Percentiles rank a stretch among this genome's conserved stretches.
phyloP scores from a whole-genome alignment of 2,329 filamentous ascomycete genomes.

The Arthrobotrys conoides region DNA sequence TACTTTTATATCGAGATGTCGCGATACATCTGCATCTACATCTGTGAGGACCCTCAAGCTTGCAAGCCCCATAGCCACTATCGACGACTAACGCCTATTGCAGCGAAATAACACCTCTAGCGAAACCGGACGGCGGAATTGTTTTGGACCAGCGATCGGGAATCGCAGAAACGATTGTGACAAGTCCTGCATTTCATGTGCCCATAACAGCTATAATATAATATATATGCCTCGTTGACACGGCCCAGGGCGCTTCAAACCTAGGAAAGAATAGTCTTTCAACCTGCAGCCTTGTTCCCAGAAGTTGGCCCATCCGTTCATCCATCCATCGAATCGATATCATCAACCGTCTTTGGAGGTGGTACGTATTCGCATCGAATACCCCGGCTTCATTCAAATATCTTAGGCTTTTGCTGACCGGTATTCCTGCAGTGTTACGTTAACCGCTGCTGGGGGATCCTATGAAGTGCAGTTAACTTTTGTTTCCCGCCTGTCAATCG shows the following conservation, averaged over 20 bases:
- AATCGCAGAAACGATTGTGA: slow-evolving; percentile 31
- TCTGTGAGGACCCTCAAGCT: neutral
- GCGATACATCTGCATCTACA: slow-evolving; percentile 25
- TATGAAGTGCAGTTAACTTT: slow-evolving; percentile 32
- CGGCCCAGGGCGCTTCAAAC: slow-evolving; percentile 48
- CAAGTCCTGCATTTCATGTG: slow-evolving; percentile 41
- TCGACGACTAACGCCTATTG: neutral
- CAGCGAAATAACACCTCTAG: neutral
- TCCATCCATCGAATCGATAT: no score
- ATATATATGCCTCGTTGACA: slow-evolving; percentile 46
- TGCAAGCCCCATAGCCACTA: slow-evolving; percentile 11
- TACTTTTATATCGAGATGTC: slow-evolving; percentile 45
- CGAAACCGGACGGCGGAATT: slow-evolving; percentile 23
- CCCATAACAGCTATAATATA: slow-evolving; percentile 32
- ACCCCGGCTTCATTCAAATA: slow-evolving; percentile 8
- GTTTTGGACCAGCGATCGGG: slow-evolving; percentile 32
- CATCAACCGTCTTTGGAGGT: slow-evolving; percentile 19
- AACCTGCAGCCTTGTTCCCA: slow-evolving; percentile 27
- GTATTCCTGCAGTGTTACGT: slow-evolving; percentile 43
- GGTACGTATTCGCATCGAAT: slow-evolving; percentile 14
- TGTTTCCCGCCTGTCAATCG: slow-evolving; percentile 48
- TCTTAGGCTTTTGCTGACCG: slow-evolving; percentile 29
- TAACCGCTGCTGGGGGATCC: slow-evolving; percentile 40
- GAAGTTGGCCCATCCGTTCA: slow-evolving; percentile 20
- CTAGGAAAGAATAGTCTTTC: slow-evolving; percentile 28